phyloP scores from a whole-genome alignment of 345 rosid genomes.

The Bruguiera parviflora region DNA sequence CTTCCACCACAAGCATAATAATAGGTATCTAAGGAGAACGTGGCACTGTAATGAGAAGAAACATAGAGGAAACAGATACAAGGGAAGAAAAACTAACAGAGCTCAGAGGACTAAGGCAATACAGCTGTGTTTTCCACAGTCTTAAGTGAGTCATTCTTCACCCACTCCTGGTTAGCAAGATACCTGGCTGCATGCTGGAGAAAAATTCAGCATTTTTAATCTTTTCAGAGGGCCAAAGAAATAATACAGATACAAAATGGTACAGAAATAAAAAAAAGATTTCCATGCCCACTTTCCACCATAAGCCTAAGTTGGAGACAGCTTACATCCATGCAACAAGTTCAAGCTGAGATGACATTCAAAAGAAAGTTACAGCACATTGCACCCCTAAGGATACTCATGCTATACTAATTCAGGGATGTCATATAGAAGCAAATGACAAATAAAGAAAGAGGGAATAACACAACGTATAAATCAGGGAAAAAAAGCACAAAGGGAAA shows the following conservation, averaged over 20 bases:
- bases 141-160: slow-evolving; percentile 88
- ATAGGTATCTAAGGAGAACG: slow-evolving; percentile 67
- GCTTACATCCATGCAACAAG: too few species aligned
- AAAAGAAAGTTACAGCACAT: slow-evolving; percentile 1
- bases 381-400: neutral
- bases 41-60: slow-evolving; percentile 19
- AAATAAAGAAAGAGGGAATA: too few species aligned
- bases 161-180: slow-evolving; percentile 99
- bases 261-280: neutral
- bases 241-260: neutral
- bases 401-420: too few species aligned
- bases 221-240: slow-evolving; percentile 5
- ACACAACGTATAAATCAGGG: too few species aligned
- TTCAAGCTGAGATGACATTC: slow-evolving; percentile 3
- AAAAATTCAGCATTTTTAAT: slow-evolving; percentile 24
- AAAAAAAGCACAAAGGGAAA: neutral
- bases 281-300: too few species aligned
- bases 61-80: slow-evolving; percentile 15
- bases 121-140: slow-evolving; percentile 98
- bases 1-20: slow-evolving; percentile 95
- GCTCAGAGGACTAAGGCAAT: slow-evolving; percentile 29
- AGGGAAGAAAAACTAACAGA: slow-evolving; percentile 15
- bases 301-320: too few species aligned
- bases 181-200: slow-evolving; percentile 96
- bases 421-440: too few species aligned